Percentiles rank a stretch among this genome's conserved stretches.
These are phyloP conservation scores for Tylopilus subfusipes DNA, from an alignment of 768 basidiomycete genomes.

Conservation along the genomic window DNA sequence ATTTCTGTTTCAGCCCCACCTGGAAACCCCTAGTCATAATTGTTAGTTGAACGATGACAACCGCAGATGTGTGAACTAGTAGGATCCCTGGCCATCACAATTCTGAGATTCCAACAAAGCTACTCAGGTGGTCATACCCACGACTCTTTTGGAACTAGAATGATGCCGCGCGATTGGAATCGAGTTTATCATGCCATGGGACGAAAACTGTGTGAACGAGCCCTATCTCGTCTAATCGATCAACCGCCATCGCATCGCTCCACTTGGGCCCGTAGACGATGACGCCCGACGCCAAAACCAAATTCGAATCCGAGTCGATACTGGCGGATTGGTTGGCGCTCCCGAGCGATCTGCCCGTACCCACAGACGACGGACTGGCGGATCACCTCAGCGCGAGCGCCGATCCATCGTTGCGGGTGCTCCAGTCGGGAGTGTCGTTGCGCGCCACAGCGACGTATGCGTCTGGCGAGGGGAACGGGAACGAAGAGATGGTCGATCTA, in stretches of 20 bases:
- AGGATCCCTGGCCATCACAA: too few species aligned
- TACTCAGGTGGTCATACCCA: too few species aligned
- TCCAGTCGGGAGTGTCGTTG: slow-evolving; percentile 9
- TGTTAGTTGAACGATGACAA: too few species aligned
- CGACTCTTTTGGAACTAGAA: too few species aligned
- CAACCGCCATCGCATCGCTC: too few species aligned
- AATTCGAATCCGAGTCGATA: neutral
- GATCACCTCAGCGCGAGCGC: slow-evolving; percentile 7
- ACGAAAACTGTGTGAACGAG: neutral
- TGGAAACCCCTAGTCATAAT: too few species aligned
- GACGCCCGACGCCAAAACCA: neutral
- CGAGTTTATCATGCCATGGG: neutral
- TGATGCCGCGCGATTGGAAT: too few species aligned
- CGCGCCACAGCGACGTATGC: neutral
- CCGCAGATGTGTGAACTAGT: too few species aligned
- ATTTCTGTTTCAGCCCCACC: too few species aligned
- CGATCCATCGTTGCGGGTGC: neutral
- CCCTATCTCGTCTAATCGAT: neutral
- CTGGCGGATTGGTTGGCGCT: slow-evolving; percentile 11
- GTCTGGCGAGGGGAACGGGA: neutral
- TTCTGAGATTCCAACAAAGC: too few species aligned
- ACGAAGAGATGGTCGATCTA: slow-evolving; percentile 10
- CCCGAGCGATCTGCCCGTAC: slow-evolving; percentile 11
- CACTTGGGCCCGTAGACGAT: neutral
- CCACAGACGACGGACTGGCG: slow-evolving; percentile 11